Percentiles rank a stretch among this genome's conserved stretches.
These are phyloP conservation scores for Quercus phellos DNA, from an alignment of 331 rosid species.

Conservation along the genomic window DNA sequence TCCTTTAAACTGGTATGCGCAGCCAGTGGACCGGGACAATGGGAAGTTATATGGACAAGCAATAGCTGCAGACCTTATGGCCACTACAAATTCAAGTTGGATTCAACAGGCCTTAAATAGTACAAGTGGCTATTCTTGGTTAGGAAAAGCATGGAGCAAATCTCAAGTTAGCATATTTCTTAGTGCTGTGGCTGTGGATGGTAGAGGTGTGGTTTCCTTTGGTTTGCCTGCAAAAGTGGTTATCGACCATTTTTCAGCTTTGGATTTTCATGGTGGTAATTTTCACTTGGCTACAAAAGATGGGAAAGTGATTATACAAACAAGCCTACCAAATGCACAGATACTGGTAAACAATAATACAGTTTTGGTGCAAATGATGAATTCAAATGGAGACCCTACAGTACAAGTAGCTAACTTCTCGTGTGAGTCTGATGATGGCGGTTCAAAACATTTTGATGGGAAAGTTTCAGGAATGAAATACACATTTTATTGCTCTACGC, in stretches of 20 bases:
- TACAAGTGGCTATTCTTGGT: conserved; percentile 10
- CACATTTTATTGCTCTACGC: conserved; percentile 4
- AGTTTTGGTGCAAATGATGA: neutral
- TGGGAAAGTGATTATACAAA: conserved; percentile 15
- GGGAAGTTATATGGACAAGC: conserved; percentile 16
- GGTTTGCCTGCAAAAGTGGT: conserved; percentile 1
- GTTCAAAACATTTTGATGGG: neutral
- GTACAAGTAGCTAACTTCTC: neutral
- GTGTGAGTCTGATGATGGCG: neutral
- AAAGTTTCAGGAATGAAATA: neutral
- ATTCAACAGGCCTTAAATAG: conserved; percentile 7
- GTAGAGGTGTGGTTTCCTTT: conserved; percentile 20
- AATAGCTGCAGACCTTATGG: neutral
- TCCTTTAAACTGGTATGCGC: neutral
- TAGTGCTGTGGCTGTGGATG: conserved; percentile 3
- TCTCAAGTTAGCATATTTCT: neutral
- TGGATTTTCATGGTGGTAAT: conserved; percentile 9
- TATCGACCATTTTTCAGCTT: neutral
- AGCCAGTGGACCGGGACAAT: conserved; percentile 4
- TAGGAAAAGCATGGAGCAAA: conserved; percentile 1
- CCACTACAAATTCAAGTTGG: conserved; percentile 14
- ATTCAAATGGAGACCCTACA: neutral
- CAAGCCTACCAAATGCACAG: conserved; percentile 6
- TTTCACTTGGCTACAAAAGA: conserved; percentile 18
- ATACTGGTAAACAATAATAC: neutral